Base-by-base conservation (phyloP, 1,284 basidiomycete species). In the Ganoderma sinense region DNA sequence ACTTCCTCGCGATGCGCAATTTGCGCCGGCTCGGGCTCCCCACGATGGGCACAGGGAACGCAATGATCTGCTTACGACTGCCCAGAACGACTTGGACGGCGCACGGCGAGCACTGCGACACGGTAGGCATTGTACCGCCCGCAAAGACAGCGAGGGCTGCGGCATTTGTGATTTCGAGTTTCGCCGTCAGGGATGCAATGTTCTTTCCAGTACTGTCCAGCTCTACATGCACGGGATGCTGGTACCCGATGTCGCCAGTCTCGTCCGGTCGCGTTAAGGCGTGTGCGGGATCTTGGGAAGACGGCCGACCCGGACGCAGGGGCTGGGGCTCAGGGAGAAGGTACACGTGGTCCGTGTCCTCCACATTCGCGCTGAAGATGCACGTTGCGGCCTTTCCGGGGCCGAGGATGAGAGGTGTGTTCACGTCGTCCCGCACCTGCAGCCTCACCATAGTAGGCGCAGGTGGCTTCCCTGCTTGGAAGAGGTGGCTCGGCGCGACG, bases 1-100 rank as follows among this genome's bases (percentile, higher is more conserved):
- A 89, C 71, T 84, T 86, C 36, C 88, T 82, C 8, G 87, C 88
- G 39, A 89, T 75, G 8, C 85, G 82, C 2, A 85, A 67, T 71
- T 80, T 87, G 20, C 66, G 60, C 45, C 77, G 71, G 10, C 33
- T 7, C 7, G 33, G 4, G 33, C 73, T 75, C 11, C 78, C 81
- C 4, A 75, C 67, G 10, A 84, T 72, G 6, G 82, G 81, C 62
- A 80, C 78, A 14, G 83, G 82, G 70, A 76, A 84, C n/a, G 71
- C 41, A 13, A 84, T 66, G 45, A 75, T 68, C 62, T 82, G 80
- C 0, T 20, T 55, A 39, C 66, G 68, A 2, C 66, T 64, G 18
- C 48, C 79, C 20, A 85, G 40, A 0, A 67, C 65, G 11, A 85
- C 68, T 23, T 72, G 64, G 69, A 85, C 75, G 1, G 75, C 73